A percentile compares a stretch with the other conserved stretches of the same genome.
These are phyloP conservation scores for Hylodesmum podocarpum DNA, from an alignment of 306 rosid genomes.

Conservation along the genomic window DNA sequence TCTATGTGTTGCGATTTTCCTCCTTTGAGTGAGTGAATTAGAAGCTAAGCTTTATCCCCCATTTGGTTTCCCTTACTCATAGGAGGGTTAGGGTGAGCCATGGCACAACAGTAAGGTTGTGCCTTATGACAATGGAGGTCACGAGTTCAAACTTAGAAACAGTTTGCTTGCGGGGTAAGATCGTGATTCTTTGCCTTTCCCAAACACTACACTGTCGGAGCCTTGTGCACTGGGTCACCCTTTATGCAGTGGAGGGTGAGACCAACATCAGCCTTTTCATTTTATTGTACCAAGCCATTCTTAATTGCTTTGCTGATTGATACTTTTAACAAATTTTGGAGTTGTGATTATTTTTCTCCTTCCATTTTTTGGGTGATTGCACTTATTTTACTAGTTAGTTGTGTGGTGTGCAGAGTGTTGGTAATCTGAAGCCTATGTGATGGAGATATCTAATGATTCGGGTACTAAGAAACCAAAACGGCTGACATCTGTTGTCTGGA, in stretches of 20 bases:
- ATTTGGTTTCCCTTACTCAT: not conserved
- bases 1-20: not conserved
- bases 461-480: slow-evolving; percentile 84
- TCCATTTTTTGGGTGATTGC: not conserved
- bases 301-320: not conserved
- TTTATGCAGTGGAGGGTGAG: not conserved
- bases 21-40: not conserved
- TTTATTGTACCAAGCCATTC: not conserved
- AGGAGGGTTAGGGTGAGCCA: not conserved
- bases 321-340: not conserved
- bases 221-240: not conserved
- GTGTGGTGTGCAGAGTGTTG: slow-evolving; percentile 38
- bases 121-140: not conserved
- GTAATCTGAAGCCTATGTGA: slow-evolving; percentile 45
- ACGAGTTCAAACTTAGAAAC: not conserved
- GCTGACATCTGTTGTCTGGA: slow-evolving; percentile 95
- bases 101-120: not conserved
- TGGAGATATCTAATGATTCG: slow-evolving; percentile 74
- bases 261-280: not conserved
- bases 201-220: too few relatives aligned
- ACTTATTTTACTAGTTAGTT: slow-evolving; percentile 3
- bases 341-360: not conserved
- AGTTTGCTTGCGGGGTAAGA: not conserved
- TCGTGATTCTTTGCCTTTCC: not conserved
- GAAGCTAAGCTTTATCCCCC: not conserved